Conservation (phyloP, 257 asterid species). For the Echites panduratus region DNA sequence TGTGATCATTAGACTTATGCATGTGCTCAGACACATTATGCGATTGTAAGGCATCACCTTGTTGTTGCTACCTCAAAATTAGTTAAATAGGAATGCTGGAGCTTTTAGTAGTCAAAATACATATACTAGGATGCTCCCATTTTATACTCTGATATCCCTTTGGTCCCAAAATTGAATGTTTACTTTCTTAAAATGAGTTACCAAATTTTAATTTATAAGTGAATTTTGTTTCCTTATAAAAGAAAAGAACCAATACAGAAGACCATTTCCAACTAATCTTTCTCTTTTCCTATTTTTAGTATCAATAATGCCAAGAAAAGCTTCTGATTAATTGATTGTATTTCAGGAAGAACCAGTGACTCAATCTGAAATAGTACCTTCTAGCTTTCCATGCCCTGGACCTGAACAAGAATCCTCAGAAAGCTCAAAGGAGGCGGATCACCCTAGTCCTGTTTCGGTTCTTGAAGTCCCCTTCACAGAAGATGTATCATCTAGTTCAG, state of each 20-base stretch:
- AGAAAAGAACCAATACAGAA: neutral
- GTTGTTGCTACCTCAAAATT: neutral
- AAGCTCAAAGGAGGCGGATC: constrained; percentile 66
- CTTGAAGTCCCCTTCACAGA: constrained; percentile 62
- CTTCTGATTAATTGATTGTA: constrained; percentile 10
- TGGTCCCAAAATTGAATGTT: neutral
- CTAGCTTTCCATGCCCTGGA: constrained; percentile 17
- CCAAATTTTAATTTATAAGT: neutral
- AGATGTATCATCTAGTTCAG: constrained; percentile 49
- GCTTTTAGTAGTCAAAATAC: neutral
- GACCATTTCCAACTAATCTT: neutral
- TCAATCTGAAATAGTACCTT: constrained; percentile 21
- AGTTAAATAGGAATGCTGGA: neutral
- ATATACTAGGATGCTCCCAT: neutral
- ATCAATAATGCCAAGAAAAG: neutral
- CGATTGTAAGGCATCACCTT: neutral
- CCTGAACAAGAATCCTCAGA: constrained; percentile 51
- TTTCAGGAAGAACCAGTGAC: constrained; percentile 39
- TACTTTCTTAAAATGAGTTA: neutral
- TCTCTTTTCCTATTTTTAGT: neutral
- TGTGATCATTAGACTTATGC: neutral
- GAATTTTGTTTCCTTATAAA: neutral
- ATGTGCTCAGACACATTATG: neutral
- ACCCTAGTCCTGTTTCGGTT: constrained; percentile 82
- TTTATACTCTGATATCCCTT: neutral